Evolutionary conservation across 352 stramenopile species (phyloP).

Genomic region (Pythium guiyangense): DNA sequence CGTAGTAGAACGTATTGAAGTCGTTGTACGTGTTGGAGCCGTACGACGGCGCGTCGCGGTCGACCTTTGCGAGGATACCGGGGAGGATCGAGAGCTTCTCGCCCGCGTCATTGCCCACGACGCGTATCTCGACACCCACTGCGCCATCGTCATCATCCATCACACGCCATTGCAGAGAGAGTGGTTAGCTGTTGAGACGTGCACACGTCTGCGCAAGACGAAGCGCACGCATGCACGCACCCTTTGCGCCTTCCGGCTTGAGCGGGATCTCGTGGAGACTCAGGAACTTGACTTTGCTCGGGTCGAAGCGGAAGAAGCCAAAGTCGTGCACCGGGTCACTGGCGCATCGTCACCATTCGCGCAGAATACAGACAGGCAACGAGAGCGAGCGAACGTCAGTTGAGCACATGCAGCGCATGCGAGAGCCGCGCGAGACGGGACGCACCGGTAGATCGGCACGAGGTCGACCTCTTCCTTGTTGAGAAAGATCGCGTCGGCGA

Average conservation of each 20-base stretch:
- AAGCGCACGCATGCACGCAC: constrained; percentile 16
- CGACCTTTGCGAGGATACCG: constrained; percentile 87
- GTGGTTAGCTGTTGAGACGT: background rate
- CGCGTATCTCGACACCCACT: constrained; percentile 90
- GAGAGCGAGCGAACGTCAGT: no score
- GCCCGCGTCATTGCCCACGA: constrained; percentile 90
- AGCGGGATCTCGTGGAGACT: constrained; percentile 86
- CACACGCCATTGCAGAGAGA: background rate
- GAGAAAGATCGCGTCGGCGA: constrained; percentile 90
- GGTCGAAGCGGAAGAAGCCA: constrained; percentile 89
- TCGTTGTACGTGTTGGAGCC: constrained; percentile 86
- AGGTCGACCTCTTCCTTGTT: constrained; percentile 93
- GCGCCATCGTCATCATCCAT: background rate
- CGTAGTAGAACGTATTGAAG: constrained; percentile 93
- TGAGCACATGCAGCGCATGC: background rate
- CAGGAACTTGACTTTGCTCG: constrained; percentile 85
- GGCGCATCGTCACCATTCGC: background rate
- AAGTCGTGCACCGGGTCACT: constrained; percentile 92
- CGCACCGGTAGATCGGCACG: constrained; percentile 80
- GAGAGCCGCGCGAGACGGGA: background rate
- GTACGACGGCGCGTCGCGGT: constrained; percentile 89
- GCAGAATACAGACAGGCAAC: background rate
- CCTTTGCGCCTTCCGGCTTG: constrained; percentile 75
- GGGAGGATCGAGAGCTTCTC: constrained; percentile 91
- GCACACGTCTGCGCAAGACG: background rate